These are phyloP conservation scores for Nothopassalora personata DNA, from an alignment of 2,329 filamentous ascomycete species.

Conservation along the genomic window DNA sequence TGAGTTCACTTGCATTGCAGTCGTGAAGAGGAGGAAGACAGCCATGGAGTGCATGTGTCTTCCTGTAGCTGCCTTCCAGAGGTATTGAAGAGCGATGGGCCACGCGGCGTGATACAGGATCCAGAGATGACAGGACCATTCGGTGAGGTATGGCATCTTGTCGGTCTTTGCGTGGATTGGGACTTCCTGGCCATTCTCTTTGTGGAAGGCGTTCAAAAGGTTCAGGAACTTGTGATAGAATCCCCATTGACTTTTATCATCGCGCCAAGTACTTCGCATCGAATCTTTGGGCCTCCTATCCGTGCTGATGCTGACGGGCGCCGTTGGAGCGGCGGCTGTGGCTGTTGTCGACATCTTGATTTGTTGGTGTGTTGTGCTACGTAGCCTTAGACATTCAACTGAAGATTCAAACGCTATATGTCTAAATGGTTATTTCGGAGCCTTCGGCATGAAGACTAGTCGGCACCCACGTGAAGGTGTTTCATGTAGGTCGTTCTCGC, in stretches of 20 bases:
- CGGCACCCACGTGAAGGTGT: neutral
- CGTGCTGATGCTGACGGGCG: neutral
- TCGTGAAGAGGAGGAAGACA: conserved; percentile 36
- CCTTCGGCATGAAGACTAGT: conserved; percentile 1
- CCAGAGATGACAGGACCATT: conserved; percentile 35
- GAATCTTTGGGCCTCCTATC: conserved; percentile 19
- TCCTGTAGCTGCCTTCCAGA: conserved; percentile 31
- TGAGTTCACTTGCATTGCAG: conserved; percentile 37
- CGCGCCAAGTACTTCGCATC: conserved; percentile 22
- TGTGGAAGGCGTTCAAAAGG: conserved; percentile 13
- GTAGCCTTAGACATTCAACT: neutral
- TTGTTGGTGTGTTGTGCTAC: neutral
- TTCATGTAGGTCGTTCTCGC: neutral
- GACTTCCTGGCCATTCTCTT: conserved; percentile 8
- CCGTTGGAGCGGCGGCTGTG: conserved; percentile 4
- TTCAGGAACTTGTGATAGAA: conserved; percentile 17
- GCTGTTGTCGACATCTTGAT: conserved; percentile 1
- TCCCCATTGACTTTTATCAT: conserved; percentile 17
- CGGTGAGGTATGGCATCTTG: conserved; percentile 36
- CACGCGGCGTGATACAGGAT: conserved; percentile 36
- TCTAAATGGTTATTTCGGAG: neutral
- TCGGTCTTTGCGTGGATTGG: conserved; percentile 27
- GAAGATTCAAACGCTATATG: neutral
- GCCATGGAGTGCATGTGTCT: conserved; percentile 29
- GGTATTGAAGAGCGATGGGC: conserved; percentile 37